phyloP scores from a whole-genome alignment of 345 rosid species.

The Fremontodendron californicum region DNA sequence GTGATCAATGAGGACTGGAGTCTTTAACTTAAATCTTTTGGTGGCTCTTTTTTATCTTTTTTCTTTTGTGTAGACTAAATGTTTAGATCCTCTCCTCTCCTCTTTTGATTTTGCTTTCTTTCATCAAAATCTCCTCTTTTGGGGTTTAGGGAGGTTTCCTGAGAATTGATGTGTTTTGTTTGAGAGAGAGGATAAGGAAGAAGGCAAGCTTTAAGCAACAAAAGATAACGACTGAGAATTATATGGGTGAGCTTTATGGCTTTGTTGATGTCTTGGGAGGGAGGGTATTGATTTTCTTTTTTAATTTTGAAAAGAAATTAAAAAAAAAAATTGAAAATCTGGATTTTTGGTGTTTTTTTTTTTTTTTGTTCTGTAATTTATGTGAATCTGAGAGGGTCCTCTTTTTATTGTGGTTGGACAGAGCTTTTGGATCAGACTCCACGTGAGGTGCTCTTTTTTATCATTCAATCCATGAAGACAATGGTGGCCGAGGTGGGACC shows the following conservation, averaged over 20 bases:
- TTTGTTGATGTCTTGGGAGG: slow-evolving; percentile 30
- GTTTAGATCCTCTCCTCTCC: not conserved
- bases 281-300: too few species aligned
- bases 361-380: not conserved
- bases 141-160: not conserved
- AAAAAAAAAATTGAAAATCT: not conserved
- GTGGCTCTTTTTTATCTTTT: slow-evolving; percentile 35
- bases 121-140: slow-evolving; percentile 2
- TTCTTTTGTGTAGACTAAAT: slow-evolving; percentile 11
- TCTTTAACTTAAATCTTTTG: slow-evolving; percentile 27
- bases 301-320: not conserved
- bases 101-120: slow-evolving; percentile 5
- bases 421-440: slow-evolving; percentile 95
- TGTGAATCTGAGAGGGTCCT: slow-evolving; percentile 26
- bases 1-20: not conserved
- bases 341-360: too few species aligned
- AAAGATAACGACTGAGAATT: slow-evolving; percentile 81
- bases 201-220: slow-evolving; percentile 59
- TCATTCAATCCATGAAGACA: slow-evolving; percentile 98
- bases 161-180: slow-evolving; percentile 12
- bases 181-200: slow-evolving; percentile 9
- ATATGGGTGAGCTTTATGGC: slow-evolving; percentile 60
- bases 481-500: slow-evolving; percentile 75
- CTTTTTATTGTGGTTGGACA: slow-evolving; percentile 68
- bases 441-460: slow-evolving; percentile 99